Conservation (phyloP, 2,329 filamentous ascomycete genomes). For the Mycosphaerella sp. region DNA sequence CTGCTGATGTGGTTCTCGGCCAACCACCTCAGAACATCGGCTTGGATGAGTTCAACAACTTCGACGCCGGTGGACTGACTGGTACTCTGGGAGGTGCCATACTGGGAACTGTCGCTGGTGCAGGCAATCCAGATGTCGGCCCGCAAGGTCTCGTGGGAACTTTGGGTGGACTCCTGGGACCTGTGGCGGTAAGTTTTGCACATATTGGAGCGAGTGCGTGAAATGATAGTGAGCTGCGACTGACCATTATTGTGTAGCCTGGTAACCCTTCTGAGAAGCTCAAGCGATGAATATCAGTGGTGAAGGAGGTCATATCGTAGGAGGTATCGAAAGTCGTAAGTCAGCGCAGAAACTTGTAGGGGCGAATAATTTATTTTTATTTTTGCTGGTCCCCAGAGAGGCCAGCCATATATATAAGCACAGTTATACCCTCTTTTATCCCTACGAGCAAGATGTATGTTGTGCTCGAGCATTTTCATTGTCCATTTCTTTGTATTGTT, state of each 20-base stretch:
- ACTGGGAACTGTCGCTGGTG: background rate
- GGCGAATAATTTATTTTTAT: no score
- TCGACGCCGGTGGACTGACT: constrained; percentile 3
- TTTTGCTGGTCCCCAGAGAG: no score
- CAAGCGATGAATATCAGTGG: background rate
- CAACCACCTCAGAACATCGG: constrained; percentile 33
- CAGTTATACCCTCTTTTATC: no score
- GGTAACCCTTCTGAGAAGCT: background rate
- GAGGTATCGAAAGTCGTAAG: no score
- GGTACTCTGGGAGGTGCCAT: constrained; percentile 6
- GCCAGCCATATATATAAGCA: no score
- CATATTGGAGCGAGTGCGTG: background rate
- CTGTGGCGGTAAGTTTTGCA: background rate
- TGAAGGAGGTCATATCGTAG: no score
- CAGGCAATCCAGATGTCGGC: background rate
- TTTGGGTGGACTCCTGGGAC: constrained; percentile 1
- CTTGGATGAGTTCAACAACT: constrained; percentile 50
- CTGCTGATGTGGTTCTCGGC: constrained; percentile 54
- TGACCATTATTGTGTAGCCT: background rate
- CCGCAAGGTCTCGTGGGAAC: constrained; percentile 2
- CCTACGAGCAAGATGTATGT: no score
- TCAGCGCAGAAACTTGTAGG: no score
- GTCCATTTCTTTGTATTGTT: no score
- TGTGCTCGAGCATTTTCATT: no score
- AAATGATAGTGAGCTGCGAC: background rate